phyloP scores from a whole-genome alignment of 2,329 filamentous ascomycete species.

The Cordyceps cateniannulata region DNA sequence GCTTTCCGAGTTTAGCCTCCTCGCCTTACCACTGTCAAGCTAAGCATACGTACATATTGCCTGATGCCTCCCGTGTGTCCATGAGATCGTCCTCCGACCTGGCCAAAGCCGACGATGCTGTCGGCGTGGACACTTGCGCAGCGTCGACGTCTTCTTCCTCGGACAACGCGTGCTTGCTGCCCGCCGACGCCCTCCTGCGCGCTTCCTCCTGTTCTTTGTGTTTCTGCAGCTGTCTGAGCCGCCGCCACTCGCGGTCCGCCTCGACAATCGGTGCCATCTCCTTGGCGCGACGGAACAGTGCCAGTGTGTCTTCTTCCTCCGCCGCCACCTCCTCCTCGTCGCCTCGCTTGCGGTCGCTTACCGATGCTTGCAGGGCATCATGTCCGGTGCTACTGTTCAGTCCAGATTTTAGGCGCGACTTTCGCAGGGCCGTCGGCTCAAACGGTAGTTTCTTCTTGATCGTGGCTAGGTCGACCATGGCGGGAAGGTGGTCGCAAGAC shows the following conservation, averaged over 20 bases:
- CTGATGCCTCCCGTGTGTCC: neutral
- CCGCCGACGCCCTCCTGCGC: neutral
- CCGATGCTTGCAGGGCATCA: conserved; percentile 5
- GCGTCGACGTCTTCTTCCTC: neutral
- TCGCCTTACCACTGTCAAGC: neutral
- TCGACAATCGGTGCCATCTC: conserved; percentile 41
- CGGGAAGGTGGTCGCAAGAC: neutral
- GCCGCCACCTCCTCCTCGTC: conserved; percentile 19
- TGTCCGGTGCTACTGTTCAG: conserved; percentile 18
- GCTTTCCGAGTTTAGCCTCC: neutral
- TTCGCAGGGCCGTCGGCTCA: conserved; percentile 40
- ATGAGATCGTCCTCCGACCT: neutral
- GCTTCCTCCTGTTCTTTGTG: conserved; percentile 16
- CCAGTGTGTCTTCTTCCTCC: conserved; percentile 30
- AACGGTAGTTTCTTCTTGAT: conserved; percentile 41
- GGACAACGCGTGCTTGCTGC: neutral
- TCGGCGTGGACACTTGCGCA: conserved; percentile 17
- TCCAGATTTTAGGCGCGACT: conserved; percentile 16
- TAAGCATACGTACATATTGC: neutral
- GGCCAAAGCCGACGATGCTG: neutral
- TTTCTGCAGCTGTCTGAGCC: conserved; percentile 20
- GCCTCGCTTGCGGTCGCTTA: neutral
- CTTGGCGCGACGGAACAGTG: conserved; percentile 44
- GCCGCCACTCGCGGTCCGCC: conserved; percentile 32
- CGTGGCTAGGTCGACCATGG: conserved; percentile 25